A percentile compares a stretch with the other conserved stretches of the same genome.
Evolutionary conservation across 2,329 filamentous ascomycete species (phyloP).

Genomic region (Claviceps fusiformis): DNA sequence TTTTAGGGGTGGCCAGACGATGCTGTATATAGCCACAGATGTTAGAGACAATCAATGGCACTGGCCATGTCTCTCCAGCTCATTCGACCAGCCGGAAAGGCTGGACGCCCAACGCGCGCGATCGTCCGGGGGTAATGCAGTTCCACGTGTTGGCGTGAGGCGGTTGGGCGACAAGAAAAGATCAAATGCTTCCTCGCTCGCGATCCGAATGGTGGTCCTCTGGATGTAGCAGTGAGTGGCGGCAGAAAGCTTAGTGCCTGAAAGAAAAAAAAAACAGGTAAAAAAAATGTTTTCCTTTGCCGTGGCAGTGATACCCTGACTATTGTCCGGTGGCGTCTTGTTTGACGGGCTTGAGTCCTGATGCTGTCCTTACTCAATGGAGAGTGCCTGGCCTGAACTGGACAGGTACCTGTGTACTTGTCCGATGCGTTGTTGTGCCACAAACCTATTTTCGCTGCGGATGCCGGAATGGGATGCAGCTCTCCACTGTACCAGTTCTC

Average conservation of each 20-base stretch:
- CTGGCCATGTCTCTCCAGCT: background rate
- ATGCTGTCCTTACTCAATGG: background rate
- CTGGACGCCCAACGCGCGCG: conserved; percentile 4
- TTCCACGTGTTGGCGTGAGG: conserved; percentile 5
- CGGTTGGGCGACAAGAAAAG: conserved; percentile 2
- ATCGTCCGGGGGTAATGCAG: conserved; percentile 1
- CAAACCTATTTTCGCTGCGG: background rate
- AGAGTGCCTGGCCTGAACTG: background rate
- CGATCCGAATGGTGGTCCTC: background rate
- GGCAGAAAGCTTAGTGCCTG: background rate
- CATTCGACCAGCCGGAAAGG: background rate
- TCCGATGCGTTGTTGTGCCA: background rate
- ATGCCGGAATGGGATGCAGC: background rate
- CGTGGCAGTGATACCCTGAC: background rate
- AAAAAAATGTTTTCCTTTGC: background rate
- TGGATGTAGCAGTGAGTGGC: background rate
- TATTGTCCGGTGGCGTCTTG: background rate
- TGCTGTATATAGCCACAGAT: background rate
- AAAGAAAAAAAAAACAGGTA: too few relatives aligned
- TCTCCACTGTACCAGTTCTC: background rate
- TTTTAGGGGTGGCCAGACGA: background rate
- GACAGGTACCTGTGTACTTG: background rate
- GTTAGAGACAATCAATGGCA: background rate
- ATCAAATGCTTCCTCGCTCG: background rate
- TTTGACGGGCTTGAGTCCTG: background rate